A percentile compares a stretch with the other conserved stretches of the same genome.
Evolutionary conservation across 1,284 basidiomycete genomes (phyloP).

Genomic region (Paramarasmius palmivorus): DNA sequence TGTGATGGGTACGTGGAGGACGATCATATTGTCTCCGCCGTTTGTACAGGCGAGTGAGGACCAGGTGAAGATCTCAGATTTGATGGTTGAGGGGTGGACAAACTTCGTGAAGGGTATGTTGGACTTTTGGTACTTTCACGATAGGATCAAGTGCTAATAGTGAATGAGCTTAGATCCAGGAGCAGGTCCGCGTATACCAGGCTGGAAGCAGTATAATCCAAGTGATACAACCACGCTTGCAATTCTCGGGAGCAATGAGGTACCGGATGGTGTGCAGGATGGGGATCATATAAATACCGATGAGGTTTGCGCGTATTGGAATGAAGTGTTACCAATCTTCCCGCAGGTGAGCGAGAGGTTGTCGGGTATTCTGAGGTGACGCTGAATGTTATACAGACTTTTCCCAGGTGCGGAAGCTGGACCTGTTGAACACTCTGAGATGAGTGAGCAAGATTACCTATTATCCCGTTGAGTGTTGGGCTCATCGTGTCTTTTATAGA

Average conservation of each 20-base stretch:
- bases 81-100: conserved; percentile 46
- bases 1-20: conserved; percentile 39
- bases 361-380: not conserved
- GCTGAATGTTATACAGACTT: conserved; percentile 23
- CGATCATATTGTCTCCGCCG: conserved; percentile 29
- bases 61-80: conserved; percentile 36
- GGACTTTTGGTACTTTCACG: too few relatives aligned
- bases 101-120: conserved; percentile 47
- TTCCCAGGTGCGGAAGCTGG: conserved; percentile 31
- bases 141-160: too few relatives aligned
- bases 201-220: conserved; percentile 28
- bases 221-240: conserved; percentile 25
- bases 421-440: too few relatives aligned
- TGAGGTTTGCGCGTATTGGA: conserved; percentile 30
- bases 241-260: conserved; percentile 25
- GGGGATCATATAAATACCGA: conserved; percentile 28
- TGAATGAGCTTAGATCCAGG: conserved; percentile 22
- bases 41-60: conserved; percentile 35
- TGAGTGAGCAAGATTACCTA: too few relatives aligned
- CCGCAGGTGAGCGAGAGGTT: too few relatives aligned
- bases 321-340: conserved; percentile 28
- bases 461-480: too few relatives aligned
- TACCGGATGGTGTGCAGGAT: conserved; percentile 23
- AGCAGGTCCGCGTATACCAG: conserved; percentile 25
- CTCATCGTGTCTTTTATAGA: too few relatives aligned